Base-by-base conservation (phyloP, 495 filamentous ascomycete genomes). In the Melanomma pulvis-pyrius region DNA sequence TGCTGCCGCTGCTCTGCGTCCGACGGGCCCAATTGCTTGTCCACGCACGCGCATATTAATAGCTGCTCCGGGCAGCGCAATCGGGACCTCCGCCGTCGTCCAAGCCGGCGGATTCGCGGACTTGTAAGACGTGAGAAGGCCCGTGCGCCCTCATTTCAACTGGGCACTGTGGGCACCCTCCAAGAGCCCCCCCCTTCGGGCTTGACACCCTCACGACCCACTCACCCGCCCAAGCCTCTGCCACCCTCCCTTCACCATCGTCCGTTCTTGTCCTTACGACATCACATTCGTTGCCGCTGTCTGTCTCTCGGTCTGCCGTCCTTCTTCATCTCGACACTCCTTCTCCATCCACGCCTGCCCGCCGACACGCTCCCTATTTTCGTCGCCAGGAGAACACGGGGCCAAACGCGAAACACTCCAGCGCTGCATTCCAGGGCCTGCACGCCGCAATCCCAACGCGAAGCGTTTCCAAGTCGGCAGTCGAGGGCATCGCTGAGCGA, bases 401-500 rank as follows among this genome's bases (percentile, higher is more conserved):
- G 53, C 51, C 55, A 63, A 54, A 68, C 69, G 60, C 64, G 68
- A 62, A 62, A 62, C 68, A 58, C 62, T 44, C 9, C 13, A 44
- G 4, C 39, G 39, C 39, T 48, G 61, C 69, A 71, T 71, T 71
- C 65, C 69, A 68, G 55, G 65, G 64, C 54, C 55, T 44, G 17
- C 39, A 48, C 17, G 49, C 53, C 59, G 25, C 28, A 29, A 70
- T 61, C 57, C 61, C 63, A 63, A 71, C 68, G 51, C 68, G 34
- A 30, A 46, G 68, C 59, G 68, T 71, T 71, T 71, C 69, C 59
- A 71, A 70, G 41, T 60, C 69, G 53, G 54, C 65, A 68, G 61
- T 65, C 48, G 41, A 49, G 56, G 69, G 54, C 65, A 63, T 71
- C 69, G 69, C 65, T 71, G 69, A 71, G 60, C 69, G 69, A 71